Evolutionary conservation across 2,329 filamentous ascomycete species (phyloP), one percentile per base, ranked within the genome.

Genomic region (Anisogramma anomala): DNA sequence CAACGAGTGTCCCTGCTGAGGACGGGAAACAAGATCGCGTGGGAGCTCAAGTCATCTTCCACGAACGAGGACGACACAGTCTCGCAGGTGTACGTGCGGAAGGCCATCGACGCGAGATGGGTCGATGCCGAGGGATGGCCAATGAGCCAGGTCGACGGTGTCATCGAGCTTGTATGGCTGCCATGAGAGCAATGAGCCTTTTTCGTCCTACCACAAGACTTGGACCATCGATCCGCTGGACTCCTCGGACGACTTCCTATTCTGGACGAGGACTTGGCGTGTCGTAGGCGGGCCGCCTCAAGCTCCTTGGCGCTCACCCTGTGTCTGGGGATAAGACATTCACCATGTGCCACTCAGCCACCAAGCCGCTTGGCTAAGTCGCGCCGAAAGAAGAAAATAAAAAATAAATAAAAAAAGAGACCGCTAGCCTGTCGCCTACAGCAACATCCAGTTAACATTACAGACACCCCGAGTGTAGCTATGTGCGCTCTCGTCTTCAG

Each of bases 111-210:
- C 52, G 60, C 59, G 54, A 59, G 72, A 46, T 77, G 72, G 72
- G 65, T 64, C 9, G 60, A 68, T 46, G 50, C 52, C 28, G 60
- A 64, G 46, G 67, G 60, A 31, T 57, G 58, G 39, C 59, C 62
- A 1, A 73, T 76, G 70, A 70, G 65, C 48, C 62, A 65, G 38
- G 60, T 66, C 14, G 72, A 77, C 50, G 72, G 72, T 3, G 53
- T 76, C 23, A 62, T 77, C 33, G 72, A 77, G 58, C 58, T 77
- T 43, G 64, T 76, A 39, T 77, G 72, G 72, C 59, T 74, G 30
- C 65, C 69, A 11, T 50, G 40, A 48, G 30, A 25, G 18, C 27
- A 15, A 4, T 34, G 30, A 32, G 6, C 6, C 11, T 27, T 10
- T 23, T 14, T 9, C 22, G n/a, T 27, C 18, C 14, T 9, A 15